Evolutionary conservation across 2,329 filamentous ascomycete species (phyloP), one percentile per base, ranked within the genome.

Genomic region (Ophiostoma fasciatum): DNA sequence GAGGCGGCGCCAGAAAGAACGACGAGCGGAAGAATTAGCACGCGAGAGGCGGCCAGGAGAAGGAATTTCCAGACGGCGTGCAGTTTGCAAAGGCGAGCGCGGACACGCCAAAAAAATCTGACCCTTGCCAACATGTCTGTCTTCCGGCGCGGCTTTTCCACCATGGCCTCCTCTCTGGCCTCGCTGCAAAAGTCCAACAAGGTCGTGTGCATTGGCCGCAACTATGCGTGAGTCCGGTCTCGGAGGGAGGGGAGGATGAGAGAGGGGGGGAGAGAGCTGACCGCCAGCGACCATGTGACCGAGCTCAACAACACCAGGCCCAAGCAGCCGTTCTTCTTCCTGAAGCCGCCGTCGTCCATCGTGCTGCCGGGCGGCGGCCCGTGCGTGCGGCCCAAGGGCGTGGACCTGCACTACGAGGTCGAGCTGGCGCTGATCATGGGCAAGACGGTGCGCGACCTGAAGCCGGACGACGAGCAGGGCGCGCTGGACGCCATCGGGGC

Each of bases 281-380:
- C 26, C 23, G 8, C 28, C 51, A 90, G 83, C 51, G 90, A 94
- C 58, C 90, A 98, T 61, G 80, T 96, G 53, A 74, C 79, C 45
- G 90, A 98, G 64, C 72, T 98, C 48, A 85, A 85, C 59, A 94
- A 79, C 59, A 67, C 70, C 42, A 75, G 76, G 46, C 90, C 90
- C 34, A 92, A 90, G 58, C 85, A 94, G 60, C 90, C 90, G 19
- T 96, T 98, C 64, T 98, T 94, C 76, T 98, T 98, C 70, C 73
- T 96, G 48, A 98, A 98, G 68, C 90, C 90, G 2, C 63, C 87
- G 1, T 83, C 81, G 28, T 82, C 85, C 4, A 82, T 98, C 48
- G 71, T 96, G 4, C 68, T 81, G 17, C 84, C 84, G 0, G 71
- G 74, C 20, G 71, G 75, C 38, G 87, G 87, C 1, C 78, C 87